Evolutionary conservation across 2,329 filamentous ascomycete species (phyloP), one percentile per base, ranked within the genome.

Genomic region (Penicillium janthinellum): DNA sequence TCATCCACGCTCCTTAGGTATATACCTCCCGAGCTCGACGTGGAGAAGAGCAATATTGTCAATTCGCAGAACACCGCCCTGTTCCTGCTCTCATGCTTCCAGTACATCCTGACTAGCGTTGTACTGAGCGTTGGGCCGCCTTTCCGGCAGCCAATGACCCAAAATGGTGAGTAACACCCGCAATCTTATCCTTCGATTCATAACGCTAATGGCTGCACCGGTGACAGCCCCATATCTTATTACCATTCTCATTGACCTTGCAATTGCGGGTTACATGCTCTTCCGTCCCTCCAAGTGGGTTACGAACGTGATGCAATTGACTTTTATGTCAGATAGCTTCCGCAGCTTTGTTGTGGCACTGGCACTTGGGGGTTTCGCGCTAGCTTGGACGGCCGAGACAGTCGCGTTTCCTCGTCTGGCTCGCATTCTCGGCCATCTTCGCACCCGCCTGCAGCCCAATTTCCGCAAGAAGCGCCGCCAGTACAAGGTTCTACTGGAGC

Each of bases 61-160:
- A 98, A 98, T 75, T 96, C 92, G 10, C 90, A 98, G 70, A 98
- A 99, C 70, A 96, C 94, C 0, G 88, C 90, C 0, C 80, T 99
- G 1, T 99, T 99, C 79, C 79, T 98, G 34, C 82, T 93, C 5
- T 96, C 90, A 1, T 97, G 92, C 74, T 98, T 93, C 71, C 93
- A 98, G 74, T 99, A 99, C 75, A 96, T 96, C 39, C 83, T 97
- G 22, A 90, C 92, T 0, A 95, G 91, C 4, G 84, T 98, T 41
- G 90, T 98, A 1, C 83, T 99, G 34, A 96, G 90, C 68, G 91
- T 95, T n/a, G 96, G 95, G 1, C 88, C 86, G 37, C 95, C 95
- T 0, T 99, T 96, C 79, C 84, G 95, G 56, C 90, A 95, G 69
- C 85, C 86, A 15, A 91, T 92, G 80, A 81, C 81, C 17, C 84